Base-by-base conservation (phyloP, 768 basidiomycete genomes). In the Tephrocybe sp. region DNA sequence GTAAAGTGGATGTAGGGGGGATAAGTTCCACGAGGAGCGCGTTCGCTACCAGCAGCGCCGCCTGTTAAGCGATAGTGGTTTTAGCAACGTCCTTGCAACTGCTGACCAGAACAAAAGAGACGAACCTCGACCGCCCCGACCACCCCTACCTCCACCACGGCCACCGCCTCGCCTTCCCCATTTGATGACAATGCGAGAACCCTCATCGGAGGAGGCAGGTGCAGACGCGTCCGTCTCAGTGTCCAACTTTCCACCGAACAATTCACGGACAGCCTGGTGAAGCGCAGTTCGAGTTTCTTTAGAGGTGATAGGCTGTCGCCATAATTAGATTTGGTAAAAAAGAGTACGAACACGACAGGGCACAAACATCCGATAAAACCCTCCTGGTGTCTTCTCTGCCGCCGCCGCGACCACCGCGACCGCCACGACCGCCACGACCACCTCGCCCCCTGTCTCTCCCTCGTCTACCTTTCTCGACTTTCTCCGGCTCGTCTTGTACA, bases 1-100 rank as follows among this genome's bases (percentile, higher is more conserved):
- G 92, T 97, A 66, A 98, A 97, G 63, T 98, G 94, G 55, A 98
- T 92, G 63, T 89, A 99, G 0, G 87, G 89, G 50, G 89, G 89
- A 56, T 82, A 88, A 19, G 76, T 79, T 19, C 84, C 85, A 35
- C 87, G 79, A 37, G 80, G 72, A 21, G 71, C 60, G 34, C 78
- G 77, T 44, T 74, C 74, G 18, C 72, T 69, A 57, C 37, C 50
- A 44, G 47, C 56, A 38, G 41, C 54, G 9, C 55, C 47, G 8
- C 49, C 38, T 45, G 28, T 45, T 26, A 19, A 3, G 21, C 3
- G 26, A 37, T 32, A 24, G 11, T n/a, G n/a, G n/a, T n/a, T 24
- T 54, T 21, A 54, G 37, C 37, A 42, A 30, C 7, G 26, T 36
- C 28, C 19, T 24, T 9, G 13, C 3, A 19, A 5, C 8, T 30